A percentile compares a stretch with the other conserved stretches of the same genome.
Evolutionary conservation across 2,329 filamentous ascomycete species (phyloP).

Genomic region (Epichloe hybrida): DNA sequence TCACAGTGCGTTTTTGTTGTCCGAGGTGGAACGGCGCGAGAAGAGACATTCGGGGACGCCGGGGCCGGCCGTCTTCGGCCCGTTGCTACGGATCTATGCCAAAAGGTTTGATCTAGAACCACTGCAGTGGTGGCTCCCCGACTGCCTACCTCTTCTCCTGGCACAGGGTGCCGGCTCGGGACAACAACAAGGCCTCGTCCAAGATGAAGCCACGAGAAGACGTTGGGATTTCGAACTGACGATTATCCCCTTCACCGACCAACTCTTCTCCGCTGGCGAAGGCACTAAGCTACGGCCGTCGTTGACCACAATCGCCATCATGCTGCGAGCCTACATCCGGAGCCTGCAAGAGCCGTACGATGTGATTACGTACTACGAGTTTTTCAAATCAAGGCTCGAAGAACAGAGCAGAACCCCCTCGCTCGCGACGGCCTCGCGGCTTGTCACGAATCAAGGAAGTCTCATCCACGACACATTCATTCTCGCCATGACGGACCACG

Average conservation of each 20-base stretch:
- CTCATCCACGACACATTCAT: conserved; percentile 38
- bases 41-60: conserved; percentile 17
- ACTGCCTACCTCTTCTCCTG: conserved; percentile 20
- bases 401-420: conserved; percentile 9
- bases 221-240: conserved; percentile 18
- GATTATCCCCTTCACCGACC: conserved; percentile 20
- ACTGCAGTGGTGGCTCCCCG: conserved; percentile 27
- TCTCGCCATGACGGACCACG: conserved; percentile 30
- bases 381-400: conserved; percentile 31
- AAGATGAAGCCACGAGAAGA: conserved; percentile 8
- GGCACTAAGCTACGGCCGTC: conserved; percentile 20
- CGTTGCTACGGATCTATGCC: conserved; percentile 35
- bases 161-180: conserved; percentile 10
- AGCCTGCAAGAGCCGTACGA: conserved; percentile 25
- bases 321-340: conserved; percentile 33
- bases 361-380: conserved; percentile 31
- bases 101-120: conserved; percentile 33
- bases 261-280: conserved; percentile 15
- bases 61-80: conserved; percentile 26
- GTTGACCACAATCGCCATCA: conserved; percentile 27
- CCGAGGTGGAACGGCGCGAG: conserved; percentile 24
- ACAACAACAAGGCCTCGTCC: conserved; percentile 9
- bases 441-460: conserved; percentile 28
- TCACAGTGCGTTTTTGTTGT: conserved; percentile 34
- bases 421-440: conserved; percentile 16